Base-by-base conservation (phyloP, 1,139 yeast species). In the Scheffersomyces insectosa region DNA sequence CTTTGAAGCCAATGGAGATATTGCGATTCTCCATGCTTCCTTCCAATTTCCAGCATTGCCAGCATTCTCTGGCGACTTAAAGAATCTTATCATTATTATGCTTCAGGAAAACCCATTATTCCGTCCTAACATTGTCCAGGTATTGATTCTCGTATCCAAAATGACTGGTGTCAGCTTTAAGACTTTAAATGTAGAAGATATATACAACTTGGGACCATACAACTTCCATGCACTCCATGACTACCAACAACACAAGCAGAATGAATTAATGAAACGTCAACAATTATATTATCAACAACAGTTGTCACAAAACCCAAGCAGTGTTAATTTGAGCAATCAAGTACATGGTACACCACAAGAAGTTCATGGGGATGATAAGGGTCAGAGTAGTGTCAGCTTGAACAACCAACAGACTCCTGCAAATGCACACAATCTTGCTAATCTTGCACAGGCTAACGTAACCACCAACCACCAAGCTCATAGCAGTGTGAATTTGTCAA, bases 111-210 rank as follows among this genome's bases (percentile, higher is more conserved):
- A 85, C 52, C 97, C 98, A 4, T 62, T 80, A 13, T 76, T 80
- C 51, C 76, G 99, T 54, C 99, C 98, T 7, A 93, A 89, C 60
- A 84, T 90, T 28, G 88, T 83, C 48, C 98, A 91, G 49, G 73
- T 74, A 0, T 52, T 73, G 15, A 68, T 66, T 59, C 57, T 75
- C 38, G 56, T 74, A 14, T 53, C 70, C 23, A 65, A 63, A 42
- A 58, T 74, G 60, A 48, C 65, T 51, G 59, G 60, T 11, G 43
- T 59, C 8, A 70, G 70, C 23, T 68, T 68, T 40, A 50, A 50
- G 4, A 52, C 57, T 3, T 45, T 63, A 23, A 57, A 54, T 1
- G 42, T 74, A 25, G 69, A 68, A 12, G 80, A 75, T 52, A 64
- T 72, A 42, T 72, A 72, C 46, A 60, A 63, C 4, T 43, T 51